phyloP scores from a whole-genome alignment of 352 stramenopile genomes.

The Globisporangium polare region DNA sequence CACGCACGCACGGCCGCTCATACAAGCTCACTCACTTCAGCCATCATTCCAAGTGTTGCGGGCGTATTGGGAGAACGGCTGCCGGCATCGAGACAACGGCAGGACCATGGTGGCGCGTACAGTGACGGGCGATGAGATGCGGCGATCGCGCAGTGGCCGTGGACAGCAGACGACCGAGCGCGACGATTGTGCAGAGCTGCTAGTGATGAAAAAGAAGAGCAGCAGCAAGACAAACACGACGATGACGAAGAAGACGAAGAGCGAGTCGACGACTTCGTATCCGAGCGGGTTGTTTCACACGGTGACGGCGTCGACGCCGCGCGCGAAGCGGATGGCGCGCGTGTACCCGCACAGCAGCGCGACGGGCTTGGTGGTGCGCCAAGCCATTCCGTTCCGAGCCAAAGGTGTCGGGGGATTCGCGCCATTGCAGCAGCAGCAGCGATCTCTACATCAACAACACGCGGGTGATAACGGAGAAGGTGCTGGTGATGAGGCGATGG shows the following conservation, averaged over 20 bases:
- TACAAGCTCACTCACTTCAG: no score
- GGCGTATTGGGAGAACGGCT: background rate
- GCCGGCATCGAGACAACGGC: no score
- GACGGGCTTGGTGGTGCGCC: background rate
- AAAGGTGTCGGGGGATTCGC: background rate
- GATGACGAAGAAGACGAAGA: background rate
- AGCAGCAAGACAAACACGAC: background rate
- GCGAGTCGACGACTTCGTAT: background rate
- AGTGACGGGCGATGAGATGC: conserved; percentile 3
- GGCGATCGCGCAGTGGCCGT: background rate
- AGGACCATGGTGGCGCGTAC: conserved; percentile 15
- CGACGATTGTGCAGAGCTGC: background rate
- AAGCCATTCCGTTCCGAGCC: background rate
- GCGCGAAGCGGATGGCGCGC: conserved; percentile 28
- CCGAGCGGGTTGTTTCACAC: conserved; percentile 37
- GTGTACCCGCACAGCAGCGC: conserved; percentile 21
- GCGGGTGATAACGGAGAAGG: conserved; percentile 2
- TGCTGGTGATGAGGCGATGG: background rate
- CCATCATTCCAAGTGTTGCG: no score
- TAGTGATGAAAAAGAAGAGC: background rate
- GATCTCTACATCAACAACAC: background rate
- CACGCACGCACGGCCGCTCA: no score
- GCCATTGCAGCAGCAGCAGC: background rate
- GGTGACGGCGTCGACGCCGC: conserved; percentile 49
- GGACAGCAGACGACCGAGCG: conserved; percentile 8